Evolutionary conservation across 306 rosid species (phyloP).

Genomic region (Cicer chorassanicum): DNA sequence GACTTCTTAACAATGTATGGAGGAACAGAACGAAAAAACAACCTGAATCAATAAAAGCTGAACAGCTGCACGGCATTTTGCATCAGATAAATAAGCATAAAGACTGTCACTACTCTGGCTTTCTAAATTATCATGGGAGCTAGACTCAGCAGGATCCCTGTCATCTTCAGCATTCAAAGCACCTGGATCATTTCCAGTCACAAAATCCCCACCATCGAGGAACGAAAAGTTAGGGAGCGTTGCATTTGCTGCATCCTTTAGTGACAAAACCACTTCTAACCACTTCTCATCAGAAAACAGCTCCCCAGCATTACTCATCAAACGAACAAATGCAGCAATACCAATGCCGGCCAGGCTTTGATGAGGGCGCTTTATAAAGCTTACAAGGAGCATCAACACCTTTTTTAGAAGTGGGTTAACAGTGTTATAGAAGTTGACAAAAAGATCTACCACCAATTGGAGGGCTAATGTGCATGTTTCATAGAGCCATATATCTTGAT

Average conservation of each 20-base stretch:
- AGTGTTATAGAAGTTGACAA: slow-evolving; percentile 88
- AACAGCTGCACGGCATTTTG: slow-evolving; percentile 96
- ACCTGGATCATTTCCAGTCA: slow-evolving; percentile 47
- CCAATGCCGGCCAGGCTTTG: slow-evolving; percentile 99
- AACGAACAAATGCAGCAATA: slow-evolving; percentile 96
- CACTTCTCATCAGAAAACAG: slow-evolving; percentile 94
- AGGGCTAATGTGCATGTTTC: slow-evolving; percentile 99
- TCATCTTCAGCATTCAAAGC: slow-evolving; percentile 56
- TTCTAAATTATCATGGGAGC: slow-evolving; percentile 61
- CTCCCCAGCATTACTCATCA: slow-evolving; percentile 98
- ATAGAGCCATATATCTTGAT: slow-evolving; percentile 99
- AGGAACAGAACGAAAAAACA: slow-evolving; percentile 51
- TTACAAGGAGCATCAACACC: slow-evolving; percentile 88
- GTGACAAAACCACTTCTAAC: slow-evolving; percentile 88
- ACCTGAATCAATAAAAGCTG: slow-evolving; percentile 98
- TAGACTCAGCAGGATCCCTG: slow-evolving; percentile 58
- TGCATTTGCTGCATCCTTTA: slow-evolving; percentile 85
- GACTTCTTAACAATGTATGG: slow-evolving; percentile 1
- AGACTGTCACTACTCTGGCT: slow-evolving; percentile 54
- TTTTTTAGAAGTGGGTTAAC: slow-evolving; percentile 91
- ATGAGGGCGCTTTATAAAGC: slow-evolving; percentile 97
- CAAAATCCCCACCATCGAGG: slow-evolving; percentile 53
- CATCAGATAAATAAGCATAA: slow-evolving; percentile 73
- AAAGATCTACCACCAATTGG: slow-evolving; percentile 95
- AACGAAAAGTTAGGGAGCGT: slow-evolving; percentile 88